phyloP scores from a whole-genome alignment of 2,329 filamentous ascomycete species.

The Neoscytalidium dimidiatum region DNA sequence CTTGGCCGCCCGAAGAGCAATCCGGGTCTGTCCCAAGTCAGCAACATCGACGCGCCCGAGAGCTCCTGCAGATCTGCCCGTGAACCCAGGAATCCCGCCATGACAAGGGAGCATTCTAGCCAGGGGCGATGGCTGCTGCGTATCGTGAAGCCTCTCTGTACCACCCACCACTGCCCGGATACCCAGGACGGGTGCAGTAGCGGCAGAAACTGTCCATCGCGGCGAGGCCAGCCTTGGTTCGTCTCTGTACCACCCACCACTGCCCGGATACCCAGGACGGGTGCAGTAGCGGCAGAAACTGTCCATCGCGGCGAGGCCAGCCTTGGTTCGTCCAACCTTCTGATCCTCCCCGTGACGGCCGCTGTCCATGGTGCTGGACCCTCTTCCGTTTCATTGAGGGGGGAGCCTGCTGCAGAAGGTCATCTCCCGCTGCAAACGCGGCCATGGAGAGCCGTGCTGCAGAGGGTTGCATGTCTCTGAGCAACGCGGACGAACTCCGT shows the following conservation, averaged over 20 bases:
- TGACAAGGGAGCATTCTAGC: not conserved
- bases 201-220: not conserved
- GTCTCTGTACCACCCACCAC: constrained; percentile 3
- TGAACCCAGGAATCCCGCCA: not conserved
- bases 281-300: not conserved
- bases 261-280: constrained; percentile 3
- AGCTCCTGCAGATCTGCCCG: not conserved
- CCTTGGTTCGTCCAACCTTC: constrained; percentile 10
- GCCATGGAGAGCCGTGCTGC: constrained; percentile 2
- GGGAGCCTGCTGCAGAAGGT: constrained; percentile 6
- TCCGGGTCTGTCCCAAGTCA: not conserved
- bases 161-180: constrained; percentile 2
- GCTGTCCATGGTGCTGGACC: not conserved
- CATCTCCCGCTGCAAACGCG: not conserved
- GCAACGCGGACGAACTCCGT: not conserved
- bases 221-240: not conserved
- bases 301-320: not conserved
- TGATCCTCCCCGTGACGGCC: constrained; percentile 2
- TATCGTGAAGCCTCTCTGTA: not conserved
- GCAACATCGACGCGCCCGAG: not conserved
- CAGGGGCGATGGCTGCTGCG: not conserved
- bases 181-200: constrained; percentile 1
- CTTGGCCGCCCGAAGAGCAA: no score
- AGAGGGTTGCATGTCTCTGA: constrained; percentile 8
- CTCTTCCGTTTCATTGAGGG: not conserved